phyloP scores from a whole-genome alignment of 805 yeast genomes.

The Candida sphagnicola region DNA sequence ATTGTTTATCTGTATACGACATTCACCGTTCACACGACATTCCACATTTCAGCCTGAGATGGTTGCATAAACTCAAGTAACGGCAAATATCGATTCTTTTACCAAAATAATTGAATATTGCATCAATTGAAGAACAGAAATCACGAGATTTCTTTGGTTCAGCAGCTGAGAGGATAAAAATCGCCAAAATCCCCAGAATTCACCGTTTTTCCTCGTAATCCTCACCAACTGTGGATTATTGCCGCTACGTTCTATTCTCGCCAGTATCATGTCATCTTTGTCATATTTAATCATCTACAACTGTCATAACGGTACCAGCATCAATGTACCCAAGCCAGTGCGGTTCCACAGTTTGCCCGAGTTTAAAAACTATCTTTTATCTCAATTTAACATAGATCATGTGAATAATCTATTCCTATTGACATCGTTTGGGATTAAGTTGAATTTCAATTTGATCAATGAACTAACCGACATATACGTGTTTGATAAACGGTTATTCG shows the following conservation, averaged over 20 bases:
- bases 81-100: too few relatives aligned
- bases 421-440: constrained; percentile 61
- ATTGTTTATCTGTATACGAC: neutral
- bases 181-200: too few relatives aligned
- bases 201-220: too few relatives aligned
- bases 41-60: neutral
- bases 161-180: too few relatives aligned
- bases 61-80: neutral
- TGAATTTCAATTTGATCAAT: constrained; percentile 49
- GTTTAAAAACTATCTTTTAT: constrained; percentile 27
- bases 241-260: neutral
- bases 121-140: too few relatives aligned
- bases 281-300: constrained; percentile 29
- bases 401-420: constrained; percentile 44
- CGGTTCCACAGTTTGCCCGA: constrained; percentile 31
- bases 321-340: constrained; percentile 37
- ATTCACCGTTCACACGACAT: neutral
- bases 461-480: constrained; percentile 56
- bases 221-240: neutral
- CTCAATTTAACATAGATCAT: constrained; percentile 21
- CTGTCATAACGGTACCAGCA: constrained; percentile 33
- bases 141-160: too few relatives aligned
- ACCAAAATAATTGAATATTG: too few relatives aligned
- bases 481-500: constrained; percentile 59
- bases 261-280: constrained; percentile 13